These are phyloP conservation scores for Lagenaria siceraria DNA, from an alignment of 306 rosid species.

Conservation along the genomic window DNA sequence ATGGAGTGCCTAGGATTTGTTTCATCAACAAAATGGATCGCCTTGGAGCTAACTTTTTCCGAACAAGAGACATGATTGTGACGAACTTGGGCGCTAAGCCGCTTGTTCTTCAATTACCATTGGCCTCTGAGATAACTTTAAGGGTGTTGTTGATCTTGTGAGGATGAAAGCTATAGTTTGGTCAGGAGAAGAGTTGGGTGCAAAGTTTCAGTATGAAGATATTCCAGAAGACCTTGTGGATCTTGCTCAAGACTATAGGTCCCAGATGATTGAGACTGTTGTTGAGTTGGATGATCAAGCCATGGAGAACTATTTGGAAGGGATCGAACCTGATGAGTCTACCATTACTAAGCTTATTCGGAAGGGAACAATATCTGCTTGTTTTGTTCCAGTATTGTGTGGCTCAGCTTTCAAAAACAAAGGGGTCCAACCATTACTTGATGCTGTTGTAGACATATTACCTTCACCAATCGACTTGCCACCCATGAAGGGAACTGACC, in stretches of 20 bases:
- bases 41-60: constrained; percentile 85
- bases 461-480: constrained; percentile 92
- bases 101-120: constrained; percentile 77
- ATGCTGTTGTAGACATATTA: constrained; percentile 87
- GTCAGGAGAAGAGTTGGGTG: constrained; percentile 96
- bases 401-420: constrained; percentile 98
- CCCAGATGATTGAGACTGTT: constrained; percentile 64
- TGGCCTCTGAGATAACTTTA: constrained; percentile 74
- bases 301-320: constrained; percentile 88
- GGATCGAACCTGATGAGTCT: constrained; percentile 75
- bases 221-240: constrained; percentile 67
- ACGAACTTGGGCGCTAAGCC: constrained; percentile 92
- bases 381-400: constrained; percentile 83
- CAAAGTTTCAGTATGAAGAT: constrained; percentile 59
- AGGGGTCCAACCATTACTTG: constrained; percentile 94
- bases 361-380: constrained; percentile 54
- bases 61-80: constrained; percentile 94
- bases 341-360: constrained; percentile 60
- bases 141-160: constrained; percentile 82
- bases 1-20: constrained; percentile 93
- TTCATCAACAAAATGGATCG: constrained; percentile 97
- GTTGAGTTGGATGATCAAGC: constrained; percentile 76
- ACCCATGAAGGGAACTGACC: constrained; percentile 83
- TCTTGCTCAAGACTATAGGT: constrained; percentile 54
- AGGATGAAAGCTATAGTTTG: constrained; percentile 87